Evolutionary conservation across 805 yeast species (phyloP).

Genomic region (Candida sanyiensis): DNA sequence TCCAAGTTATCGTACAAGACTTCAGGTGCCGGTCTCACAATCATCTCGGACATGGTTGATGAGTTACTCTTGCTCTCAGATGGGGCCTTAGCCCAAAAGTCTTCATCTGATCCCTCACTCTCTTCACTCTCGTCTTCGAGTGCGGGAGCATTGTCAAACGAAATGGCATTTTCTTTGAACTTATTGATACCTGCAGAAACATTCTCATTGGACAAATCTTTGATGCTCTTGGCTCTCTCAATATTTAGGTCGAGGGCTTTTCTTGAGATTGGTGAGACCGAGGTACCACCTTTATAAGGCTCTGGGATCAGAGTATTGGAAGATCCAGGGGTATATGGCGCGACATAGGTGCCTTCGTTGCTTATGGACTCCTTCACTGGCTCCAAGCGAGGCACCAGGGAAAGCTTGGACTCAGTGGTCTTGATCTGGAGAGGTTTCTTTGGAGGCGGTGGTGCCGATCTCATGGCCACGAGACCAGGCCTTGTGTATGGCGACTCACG

Average conservation of each 20-base stretch:
- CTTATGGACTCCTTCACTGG: conserved; percentile 23
- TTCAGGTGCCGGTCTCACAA: conserved; percentile 91
- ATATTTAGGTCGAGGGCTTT: conserved; percentile 14
- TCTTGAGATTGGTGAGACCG: conserved; percentile 21
- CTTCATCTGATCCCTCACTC: conserved; percentile 43
- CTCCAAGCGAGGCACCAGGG: conserved; percentile 11
- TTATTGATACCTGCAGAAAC: conserved; percentile 31
- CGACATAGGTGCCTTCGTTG: conserved; percentile 24
- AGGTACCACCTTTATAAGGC: conserved; percentile 29
- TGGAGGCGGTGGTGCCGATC: conserved; percentile 74
- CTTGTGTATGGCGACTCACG: conserved; percentile 66
- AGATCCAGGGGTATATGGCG: conserved; percentile 39
- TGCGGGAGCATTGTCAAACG: conserved; percentile 70
- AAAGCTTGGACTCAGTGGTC: conserved; percentile 6
- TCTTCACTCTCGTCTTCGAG: conserved; percentile 32
- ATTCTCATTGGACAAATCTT: neutral
- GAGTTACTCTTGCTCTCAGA: conserved; percentile 20
- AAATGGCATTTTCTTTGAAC: conserved; percentile 65
- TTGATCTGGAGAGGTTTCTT: conserved; percentile 10
- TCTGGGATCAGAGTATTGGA: conserved; percentile 38
- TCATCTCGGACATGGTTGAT: conserved; percentile 41
- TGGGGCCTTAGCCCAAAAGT: conserved; percentile 53
- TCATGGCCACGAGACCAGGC: conserved; percentile 56
- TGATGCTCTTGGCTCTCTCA: conserved; percentile 1
- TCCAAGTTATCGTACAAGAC: conserved; percentile 90